Percentiles rank a stretch among this genome's conserved stretches.
phyloP scores from a whole-genome alignment of 1,284 basidiomycete genomes.

The Heimioporus punctisporus region DNA sequence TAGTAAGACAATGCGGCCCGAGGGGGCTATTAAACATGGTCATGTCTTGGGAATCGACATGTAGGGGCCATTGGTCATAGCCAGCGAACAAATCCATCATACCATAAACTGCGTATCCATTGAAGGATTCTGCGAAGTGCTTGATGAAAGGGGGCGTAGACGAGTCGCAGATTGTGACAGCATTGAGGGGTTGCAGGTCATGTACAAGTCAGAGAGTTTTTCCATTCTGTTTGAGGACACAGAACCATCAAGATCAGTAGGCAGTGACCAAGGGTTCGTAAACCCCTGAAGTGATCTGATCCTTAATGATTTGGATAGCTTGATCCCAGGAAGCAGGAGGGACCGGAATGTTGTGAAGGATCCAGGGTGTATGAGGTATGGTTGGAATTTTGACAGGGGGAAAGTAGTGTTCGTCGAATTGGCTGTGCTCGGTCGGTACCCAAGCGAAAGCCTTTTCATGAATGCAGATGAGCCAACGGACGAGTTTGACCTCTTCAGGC shows the following conservation, averaged over 20 bases:
- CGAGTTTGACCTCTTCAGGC: not conserved
- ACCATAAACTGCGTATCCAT: not conserved
- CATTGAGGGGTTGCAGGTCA: not conserved
- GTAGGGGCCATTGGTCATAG: not conserved
- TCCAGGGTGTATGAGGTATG: slow-evolving; percentile 19
- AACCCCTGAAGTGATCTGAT: not conserved
- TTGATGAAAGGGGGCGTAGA: not conserved
- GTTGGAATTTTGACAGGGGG: slow-evolving; percentile 15
- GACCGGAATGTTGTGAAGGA: slow-evolving; percentile 18
- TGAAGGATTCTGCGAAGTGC: not conserved
- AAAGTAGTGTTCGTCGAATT: slow-evolving; percentile 17
- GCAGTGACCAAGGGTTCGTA: not conserved
- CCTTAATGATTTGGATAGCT: not conserved
- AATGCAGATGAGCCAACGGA: not conserved
- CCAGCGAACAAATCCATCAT: not conserved
- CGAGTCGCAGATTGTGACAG: not conserved
- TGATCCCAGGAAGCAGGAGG: not conserved
- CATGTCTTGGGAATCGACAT: not conserved
- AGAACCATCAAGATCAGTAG: not conserved
- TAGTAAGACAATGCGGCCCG: not conserved
- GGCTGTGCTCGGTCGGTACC: not conserved
- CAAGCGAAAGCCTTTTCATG: not conserved
- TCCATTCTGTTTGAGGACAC: not conserved
- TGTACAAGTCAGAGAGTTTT: not conserved
- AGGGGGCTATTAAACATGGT: not conserved